Evolutionary conservation across 345 rosid genomes (phyloP).

Genomic region (Acer campestre): DNA sequence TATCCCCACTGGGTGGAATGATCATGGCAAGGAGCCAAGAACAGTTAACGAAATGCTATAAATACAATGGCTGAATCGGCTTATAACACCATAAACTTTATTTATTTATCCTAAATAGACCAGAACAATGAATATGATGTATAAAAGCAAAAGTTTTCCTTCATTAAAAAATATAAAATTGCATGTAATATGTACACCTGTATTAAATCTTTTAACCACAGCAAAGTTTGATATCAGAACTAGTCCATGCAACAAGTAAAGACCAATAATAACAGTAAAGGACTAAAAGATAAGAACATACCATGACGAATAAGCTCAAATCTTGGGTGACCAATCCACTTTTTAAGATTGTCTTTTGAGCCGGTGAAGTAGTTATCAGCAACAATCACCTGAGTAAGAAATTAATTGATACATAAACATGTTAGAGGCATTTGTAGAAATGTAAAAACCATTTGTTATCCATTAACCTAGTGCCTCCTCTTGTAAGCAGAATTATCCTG

Average conservation of each 20-base stretch:
- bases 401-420: conserved; percentile 6
- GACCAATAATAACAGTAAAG: neutral
- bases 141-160: neutral
- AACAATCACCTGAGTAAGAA: conserved; percentile 64
- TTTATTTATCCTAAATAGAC: neutral
- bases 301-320: conserved; percentile 98
- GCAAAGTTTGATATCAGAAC: neutral
- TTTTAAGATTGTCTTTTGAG: conserved; percentile 80
- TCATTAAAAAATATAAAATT: neutral
- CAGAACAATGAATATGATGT: neutral
- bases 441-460: neutral
- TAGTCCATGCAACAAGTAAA: conserved; percentile 2
- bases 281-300: conserved; percentile 31
- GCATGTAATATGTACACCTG: neutral
- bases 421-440: neutral
- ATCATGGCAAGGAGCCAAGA: neutral
- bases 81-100: neutral
- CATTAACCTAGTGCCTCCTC: too few relatives aligned
- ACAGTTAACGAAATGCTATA: neutral
- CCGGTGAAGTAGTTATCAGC: conserved; percentile 96
- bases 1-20: neutral
- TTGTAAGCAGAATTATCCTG: too few relatives aligned
- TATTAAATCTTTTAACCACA: neutral
- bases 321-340: conserved; percentile 95
- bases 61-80: neutral